These are phyloP conservation scores for Macrolepiota albuminosa DNA, from an alignment of 768 basidiomycete genomes.

Conservation along the genomic window DNA sequence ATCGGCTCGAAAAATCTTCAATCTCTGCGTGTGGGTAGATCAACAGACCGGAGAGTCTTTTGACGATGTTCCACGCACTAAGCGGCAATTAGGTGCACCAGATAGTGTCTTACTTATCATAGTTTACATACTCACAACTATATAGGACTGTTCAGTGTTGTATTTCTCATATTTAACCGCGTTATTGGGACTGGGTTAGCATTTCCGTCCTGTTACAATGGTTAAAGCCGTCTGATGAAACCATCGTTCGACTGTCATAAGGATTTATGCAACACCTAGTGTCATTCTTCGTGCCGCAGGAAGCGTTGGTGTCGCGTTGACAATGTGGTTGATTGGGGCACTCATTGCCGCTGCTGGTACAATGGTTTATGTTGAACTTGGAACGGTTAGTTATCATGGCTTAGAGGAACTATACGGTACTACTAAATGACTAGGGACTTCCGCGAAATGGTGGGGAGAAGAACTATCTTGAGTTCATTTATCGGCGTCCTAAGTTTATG, in stretches of 20 bases:
- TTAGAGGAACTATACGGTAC: not conserved
- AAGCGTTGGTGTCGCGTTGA: conserved; percentile 61
- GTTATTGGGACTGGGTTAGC: conserved; percentile 64
- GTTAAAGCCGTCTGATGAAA: not conserved
- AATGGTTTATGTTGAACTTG: conserved; percentile 69
- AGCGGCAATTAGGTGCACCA: conserved; percentile 14
- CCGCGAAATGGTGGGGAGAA: conserved; percentile 74
- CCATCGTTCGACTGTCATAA: conserved; percentile 17
- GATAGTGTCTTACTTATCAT: not conserved
- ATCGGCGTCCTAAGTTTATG: conserved; percentile 55
- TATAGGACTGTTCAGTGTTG: conserved; percentile 46
- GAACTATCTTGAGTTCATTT: conserved; percentile 72
- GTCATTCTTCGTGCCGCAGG: conserved; percentile 63
- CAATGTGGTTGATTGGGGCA: conserved; percentile 71
- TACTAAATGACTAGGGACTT: conserved; percentile 52
- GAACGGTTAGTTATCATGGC: conserved; percentile 44
- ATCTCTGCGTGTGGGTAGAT: not conserved
- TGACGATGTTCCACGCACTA: conserved; percentile 13
- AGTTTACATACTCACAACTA: not conserved
- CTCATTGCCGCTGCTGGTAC: conserved; percentile 62
- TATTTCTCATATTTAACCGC: conserved; percentile 70
- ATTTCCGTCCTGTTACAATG: conserved; percentile 18
- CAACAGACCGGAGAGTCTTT: conserved; percentile 14
- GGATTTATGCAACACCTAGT: conserved; percentile 69
- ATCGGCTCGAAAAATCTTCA: not conserved